These are phyloP conservation scores for Phlebopus sp. DNA, from an alignment of 1,284 basidiomycete genomes.

Conservation along the genomic window DNA sequence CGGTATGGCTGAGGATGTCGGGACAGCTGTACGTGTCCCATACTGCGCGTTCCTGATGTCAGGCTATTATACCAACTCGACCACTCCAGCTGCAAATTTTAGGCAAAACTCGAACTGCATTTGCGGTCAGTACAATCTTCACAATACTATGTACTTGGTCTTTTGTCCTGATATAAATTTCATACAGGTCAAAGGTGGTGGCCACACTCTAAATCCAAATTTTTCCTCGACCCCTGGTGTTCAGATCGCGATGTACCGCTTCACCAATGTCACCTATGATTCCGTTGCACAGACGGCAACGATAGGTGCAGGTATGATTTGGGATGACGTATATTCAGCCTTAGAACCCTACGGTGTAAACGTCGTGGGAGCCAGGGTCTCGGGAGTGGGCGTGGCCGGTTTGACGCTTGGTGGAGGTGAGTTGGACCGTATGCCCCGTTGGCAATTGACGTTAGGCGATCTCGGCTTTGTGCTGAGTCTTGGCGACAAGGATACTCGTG, in stretches of 20 bases:
- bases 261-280: conserved; percentile 15
- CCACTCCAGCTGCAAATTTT: conserved; percentile 44
- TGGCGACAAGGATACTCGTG: conserved; percentile 48
- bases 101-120: conserved; percentile 34
- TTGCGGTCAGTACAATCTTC: conserved; percentile 32
- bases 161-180: not conserved
- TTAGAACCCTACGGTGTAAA: conserved; percentile 42
- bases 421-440: not conserved
- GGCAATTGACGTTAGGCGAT: too few species aligned
- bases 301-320: conserved; percentile 29
- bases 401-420: conserved; percentile 31
- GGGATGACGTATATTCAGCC: conserved; percentile 45
- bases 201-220: conserved; percentile 35
- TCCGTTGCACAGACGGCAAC: conserved; percentile 42
- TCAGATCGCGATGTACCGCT: conserved; percentile 23
- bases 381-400: conserved; percentile 48
- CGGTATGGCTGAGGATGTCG: conserved; percentile 46
- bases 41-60: not conserved
- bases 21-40: conserved; percentile 37
- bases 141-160: not conserved
- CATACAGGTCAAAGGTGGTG: conserved; percentile 50
- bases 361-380: conserved; percentile 43
- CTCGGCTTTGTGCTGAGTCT: conserved; percentile 3
- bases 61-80: conserved; percentile 1
- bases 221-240: conserved; percentile 36